Evolutionary conservation across 1,284 basidiomycete genomes (phyloP), one percentile per base, ranked within the genome.

Genomic region (Malassezia arunalokei): DNA sequence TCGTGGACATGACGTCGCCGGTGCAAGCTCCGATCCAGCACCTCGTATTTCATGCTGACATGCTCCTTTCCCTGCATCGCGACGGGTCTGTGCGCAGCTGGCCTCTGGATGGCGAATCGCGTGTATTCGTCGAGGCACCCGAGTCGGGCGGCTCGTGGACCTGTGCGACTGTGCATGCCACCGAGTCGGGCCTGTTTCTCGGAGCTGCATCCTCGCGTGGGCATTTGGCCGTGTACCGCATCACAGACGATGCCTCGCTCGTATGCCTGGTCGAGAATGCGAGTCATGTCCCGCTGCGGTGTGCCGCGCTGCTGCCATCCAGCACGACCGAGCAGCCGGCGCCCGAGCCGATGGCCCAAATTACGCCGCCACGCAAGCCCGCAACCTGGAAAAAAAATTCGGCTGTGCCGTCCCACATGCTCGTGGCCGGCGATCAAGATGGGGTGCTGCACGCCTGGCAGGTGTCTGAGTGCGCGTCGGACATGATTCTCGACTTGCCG

Each of bases 391-490:
- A 14, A 28, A 3, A 15, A 14, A 37, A 4, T 20, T 31, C 40
- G 5, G 2, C 24, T 7, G n/a, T 27, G 1, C 12, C 44, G 17
- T 17, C 51, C 20, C 20, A 40, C 39, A 40, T 17, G 9, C 46
- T 54, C 11, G 27, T 49, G 11, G 38, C 52, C 1, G 52, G 52
- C 17, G 52, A 43, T n/a, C 28, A 49, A n/a, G 14, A 40, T 3
- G 52, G 52, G 8, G 9, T 8, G 12, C 29, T 54, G 47, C 52
- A 43, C 15, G 24, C 49, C 11, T 54, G 40, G 41, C 15, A 17
- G 6, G 15, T 44, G 14, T 35, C 33, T 12, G 11, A 11, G 15
- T 12, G 11, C 15, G 33, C 3, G 11, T 12, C 15, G 33, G 33
- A 35, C 15, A 11, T 35, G 11, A 5, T 15, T 11, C 2, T 35